phyloP scores from a whole-genome alignment of 164 flowering plant species.

The Hamamelis virginiana region DNA sequence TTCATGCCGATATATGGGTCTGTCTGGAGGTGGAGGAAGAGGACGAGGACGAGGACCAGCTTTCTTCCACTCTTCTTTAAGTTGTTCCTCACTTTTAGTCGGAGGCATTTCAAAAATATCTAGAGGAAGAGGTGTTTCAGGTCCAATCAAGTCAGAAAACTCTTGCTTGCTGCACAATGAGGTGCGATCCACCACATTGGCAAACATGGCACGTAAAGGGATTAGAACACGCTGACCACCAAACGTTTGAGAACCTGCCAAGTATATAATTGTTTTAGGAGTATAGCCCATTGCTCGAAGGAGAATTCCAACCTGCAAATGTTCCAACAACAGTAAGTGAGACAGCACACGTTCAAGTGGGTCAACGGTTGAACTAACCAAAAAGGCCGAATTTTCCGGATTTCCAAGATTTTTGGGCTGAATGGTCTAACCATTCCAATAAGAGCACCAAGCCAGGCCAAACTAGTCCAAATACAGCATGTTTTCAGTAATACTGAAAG shows the following conservation, averaged over 20 bases:
- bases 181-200: constrained; percentile 79
- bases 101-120: constrained; percentile 42
- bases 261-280: constrained; percentile 73
- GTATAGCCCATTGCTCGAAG: constrained; percentile 94
- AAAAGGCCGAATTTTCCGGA: too few species aligned
- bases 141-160: constrained; percentile 58
- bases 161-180: constrained; percentile 78
- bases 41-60: constrained; percentile 99
- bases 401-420: too few species aligned
- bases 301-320: constrained; percentile 82
- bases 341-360: background rate
- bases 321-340: constrained; percentile 5
- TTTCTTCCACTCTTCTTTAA: constrained; percentile 78
- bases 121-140: constrained; percentile 59
- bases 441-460: too few species aligned
- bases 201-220: constrained; percentile 87
- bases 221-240: constrained; percentile 93
- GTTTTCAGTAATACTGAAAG: too few species aligned
- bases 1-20: constrained; percentile 89
- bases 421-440: too few species aligned
- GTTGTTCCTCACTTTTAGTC: constrained; percentile 54
- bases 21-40: constrained; percentile 96
- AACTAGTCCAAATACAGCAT: too few species aligned
- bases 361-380: background rate
- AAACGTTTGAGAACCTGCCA: constrained; percentile 87